These are phyloP conservation scores for Diaporthe ilicicola DNA, from an alignment of 2,329 filamentous ascomycete genomes.

Conservation along the genomic window DNA sequence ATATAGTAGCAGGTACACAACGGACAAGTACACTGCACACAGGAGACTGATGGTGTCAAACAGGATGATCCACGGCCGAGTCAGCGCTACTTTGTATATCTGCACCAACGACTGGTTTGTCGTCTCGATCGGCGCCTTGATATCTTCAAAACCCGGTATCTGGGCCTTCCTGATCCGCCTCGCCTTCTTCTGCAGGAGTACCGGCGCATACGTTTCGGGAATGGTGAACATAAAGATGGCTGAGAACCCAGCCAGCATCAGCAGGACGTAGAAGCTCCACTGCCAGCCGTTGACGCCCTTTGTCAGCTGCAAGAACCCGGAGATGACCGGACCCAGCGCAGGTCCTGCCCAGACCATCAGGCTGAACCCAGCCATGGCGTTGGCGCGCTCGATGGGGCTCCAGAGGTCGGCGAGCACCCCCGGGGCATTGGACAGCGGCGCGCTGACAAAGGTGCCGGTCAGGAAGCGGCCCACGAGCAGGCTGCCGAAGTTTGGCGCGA, in stretches of 20 bases:
- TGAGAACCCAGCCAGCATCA: slow-evolving; percentile 52
- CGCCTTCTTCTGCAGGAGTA: slow-evolving; percentile 62
- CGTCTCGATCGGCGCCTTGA: slow-evolving; percentile 58
- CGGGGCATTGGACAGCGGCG: slow-evolving; percentile 56
- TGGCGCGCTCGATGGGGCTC: slow-evolving; percentile 59
- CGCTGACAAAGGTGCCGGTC: slow-evolving; percentile 63
- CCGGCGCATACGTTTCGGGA: slow-evolving; percentile 62
- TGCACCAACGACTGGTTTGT: slow-evolving; percentile 50
- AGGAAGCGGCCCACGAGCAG: slow-evolving; percentile 64
- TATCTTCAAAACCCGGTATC: slow-evolving; percentile 60
- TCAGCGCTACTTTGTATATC: slow-evolving; percentile 58
- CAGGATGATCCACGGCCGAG: slow-evolving; percentile 61
- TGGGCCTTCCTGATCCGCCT: slow-evolving; percentile 56
- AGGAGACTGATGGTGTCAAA: slow-evolving; percentile 62
- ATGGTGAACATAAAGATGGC: slow-evolving; percentile 62
- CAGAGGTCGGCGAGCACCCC: slow-evolving; percentile 64
- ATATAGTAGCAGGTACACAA: slow-evolving; percentile 62
- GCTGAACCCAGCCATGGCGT: slow-evolving; percentile 62
- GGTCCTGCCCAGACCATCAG: slow-evolving; percentile 64
- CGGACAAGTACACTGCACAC: slow-evolving; percentile 59
- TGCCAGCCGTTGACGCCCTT: slow-evolving; percentile 53
- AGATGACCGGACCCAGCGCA: slow-evolving; percentile 61
- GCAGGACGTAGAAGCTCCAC: slow-evolving; percentile 60
- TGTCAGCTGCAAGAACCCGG: slow-evolving; percentile 65
- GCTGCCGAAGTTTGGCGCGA: slow-evolving; percentile 60